Conservation (phyloP, 805 yeast genomes). For the Nakazawaea populi region DNA sequence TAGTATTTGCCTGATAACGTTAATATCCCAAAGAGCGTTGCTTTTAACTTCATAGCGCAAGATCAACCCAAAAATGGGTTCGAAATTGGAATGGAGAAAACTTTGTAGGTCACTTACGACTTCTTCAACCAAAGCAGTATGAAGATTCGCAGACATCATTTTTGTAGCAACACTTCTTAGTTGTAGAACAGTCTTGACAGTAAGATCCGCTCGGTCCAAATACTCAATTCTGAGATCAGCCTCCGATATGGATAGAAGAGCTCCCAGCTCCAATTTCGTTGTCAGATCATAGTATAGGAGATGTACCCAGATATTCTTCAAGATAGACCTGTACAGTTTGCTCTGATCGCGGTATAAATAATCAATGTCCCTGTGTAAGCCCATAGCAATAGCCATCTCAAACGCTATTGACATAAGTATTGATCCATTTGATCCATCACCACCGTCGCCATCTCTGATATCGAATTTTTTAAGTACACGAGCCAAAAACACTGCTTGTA, state of each 20-base stretch:
- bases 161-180: background rate
- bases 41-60: background rate
- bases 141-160: background rate
- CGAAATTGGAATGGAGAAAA: constrained; percentile 26
- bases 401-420: background rate
- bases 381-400: background rate
- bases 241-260: constrained; percentile 2
- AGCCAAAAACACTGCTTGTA: constrained; percentile 3
- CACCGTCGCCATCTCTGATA: constrained; percentile 9
- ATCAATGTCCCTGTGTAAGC: constrained; percentile 8
- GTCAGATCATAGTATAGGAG: constrained; percentile 2
- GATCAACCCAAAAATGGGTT: constrained; percentile 15
- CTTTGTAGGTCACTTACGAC: constrained; percentile 27
- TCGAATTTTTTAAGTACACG: constrained; percentile 1
- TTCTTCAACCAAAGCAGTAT: background rate
- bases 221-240: background rate
- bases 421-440: constrained; percentile 6
- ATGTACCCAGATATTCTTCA: constrained; percentile 3
- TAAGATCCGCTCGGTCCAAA: background rate
- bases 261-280: constrained; percentile 3
- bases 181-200: background rate
- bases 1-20: background rate
- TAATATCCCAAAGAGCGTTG: background rate
- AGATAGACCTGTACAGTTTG: background rate
- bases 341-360: background rate